Evolutionary conservation across 768 basidiomycete genomes (phyloP).

Genomic region (Amylocystis lapponica): DNA sequence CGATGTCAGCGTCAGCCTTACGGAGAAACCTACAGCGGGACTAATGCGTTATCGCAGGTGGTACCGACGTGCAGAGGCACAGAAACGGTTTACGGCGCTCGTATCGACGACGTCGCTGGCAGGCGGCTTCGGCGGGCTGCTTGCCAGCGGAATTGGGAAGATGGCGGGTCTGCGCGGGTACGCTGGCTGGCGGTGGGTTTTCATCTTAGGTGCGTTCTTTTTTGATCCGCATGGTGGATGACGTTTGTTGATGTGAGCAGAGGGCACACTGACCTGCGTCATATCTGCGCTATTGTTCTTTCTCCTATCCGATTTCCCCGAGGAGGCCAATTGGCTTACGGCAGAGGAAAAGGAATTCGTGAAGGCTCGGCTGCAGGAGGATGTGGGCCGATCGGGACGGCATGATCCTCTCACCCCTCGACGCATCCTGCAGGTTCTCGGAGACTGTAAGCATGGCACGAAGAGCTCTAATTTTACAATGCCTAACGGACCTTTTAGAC

Average conservation of each 20-base stretch:
- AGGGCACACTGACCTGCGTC: conserved; percentile 27
- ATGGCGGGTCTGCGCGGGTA: conserved; percentile 13
- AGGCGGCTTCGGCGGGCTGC: conserved; percentile 24
- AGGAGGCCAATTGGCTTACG: conserved; percentile 23
- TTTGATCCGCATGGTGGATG: not conserved
- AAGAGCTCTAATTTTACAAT: not conserved
- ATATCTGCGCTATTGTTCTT: conserved; percentile 22
- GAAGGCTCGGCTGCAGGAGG: conserved; percentile 10
- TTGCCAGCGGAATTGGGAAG: conserved; percentile 14
- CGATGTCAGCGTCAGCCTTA: conserved; percentile 13
- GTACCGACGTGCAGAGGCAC: conserved; percentile 26
- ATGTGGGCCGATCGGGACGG: conserved; percentile 9
- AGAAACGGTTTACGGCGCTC: conserved; percentile 20
- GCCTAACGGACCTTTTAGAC: not conserved
- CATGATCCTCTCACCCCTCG: not conserved
- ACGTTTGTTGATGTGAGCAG: conserved; percentile 3
- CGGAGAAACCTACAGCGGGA: not conserved
- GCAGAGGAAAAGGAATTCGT: conserved; percentile 14
- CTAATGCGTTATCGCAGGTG: conserved; percentile 10
- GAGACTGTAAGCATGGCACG: conserved; percentile 8
- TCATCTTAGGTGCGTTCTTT: conserved; percentile 13
- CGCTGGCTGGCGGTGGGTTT: conserved; percentile 16
- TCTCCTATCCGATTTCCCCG: conserved; percentile 23
- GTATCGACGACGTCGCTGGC: conserved; percentile 27
- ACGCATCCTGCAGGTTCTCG: conserved; percentile 5